Conservation (phyloP, 371 early-diverging fungal genomes). For the Nosema granulosis region DNA sequence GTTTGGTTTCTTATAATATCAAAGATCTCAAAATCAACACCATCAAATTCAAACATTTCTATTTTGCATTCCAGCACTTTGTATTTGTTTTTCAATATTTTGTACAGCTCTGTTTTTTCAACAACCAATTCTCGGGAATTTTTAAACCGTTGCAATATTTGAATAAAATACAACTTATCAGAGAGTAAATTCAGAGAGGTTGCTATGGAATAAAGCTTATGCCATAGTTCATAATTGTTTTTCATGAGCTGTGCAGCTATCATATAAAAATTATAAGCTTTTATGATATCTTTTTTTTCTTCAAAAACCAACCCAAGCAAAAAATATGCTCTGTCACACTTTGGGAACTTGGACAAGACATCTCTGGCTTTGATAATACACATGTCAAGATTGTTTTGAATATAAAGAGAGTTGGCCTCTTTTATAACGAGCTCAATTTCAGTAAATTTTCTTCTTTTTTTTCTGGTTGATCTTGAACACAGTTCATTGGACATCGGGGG, state of each 20-base stretch:
- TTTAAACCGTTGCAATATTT: conserved; percentile 56
- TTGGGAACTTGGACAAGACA: conserved; percentile 51
- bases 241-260: conserved; percentile 81
- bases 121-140: conserved; percentile 43
- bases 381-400: conserved; percentile 45
- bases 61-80: conserved; percentile 47
- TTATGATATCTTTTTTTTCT: conserved; percentile 73
- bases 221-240: conserved; percentile 76
- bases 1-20: conserved; percentile 47
- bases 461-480: not conserved
- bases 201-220: conserved; percentile 69
- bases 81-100: conserved; percentile 44
- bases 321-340: conserved; percentile 59
- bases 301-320: conserved; percentile 79
- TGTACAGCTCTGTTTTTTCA: conserved; percentile 44
- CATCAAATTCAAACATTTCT: conserved; percentile 54
- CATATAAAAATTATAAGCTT: conserved; percentile 74
- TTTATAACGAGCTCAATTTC: conserved; percentile 38
- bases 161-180: conserved; percentile 62
- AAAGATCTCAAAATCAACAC: conserved; percentile 59
- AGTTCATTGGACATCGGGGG: not conserved
- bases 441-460: not conserved
- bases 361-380: conserved; percentile 55
- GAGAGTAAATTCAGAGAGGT: conserved; percentile 40
- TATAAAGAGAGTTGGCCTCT: conserved; percentile 61